Evolutionary conservation across 2,329 filamentous ascomycete genomes (phyloP), one percentile per base, ranked within the genome.

Genomic region (Talaromyces atroroseus): DNA sequence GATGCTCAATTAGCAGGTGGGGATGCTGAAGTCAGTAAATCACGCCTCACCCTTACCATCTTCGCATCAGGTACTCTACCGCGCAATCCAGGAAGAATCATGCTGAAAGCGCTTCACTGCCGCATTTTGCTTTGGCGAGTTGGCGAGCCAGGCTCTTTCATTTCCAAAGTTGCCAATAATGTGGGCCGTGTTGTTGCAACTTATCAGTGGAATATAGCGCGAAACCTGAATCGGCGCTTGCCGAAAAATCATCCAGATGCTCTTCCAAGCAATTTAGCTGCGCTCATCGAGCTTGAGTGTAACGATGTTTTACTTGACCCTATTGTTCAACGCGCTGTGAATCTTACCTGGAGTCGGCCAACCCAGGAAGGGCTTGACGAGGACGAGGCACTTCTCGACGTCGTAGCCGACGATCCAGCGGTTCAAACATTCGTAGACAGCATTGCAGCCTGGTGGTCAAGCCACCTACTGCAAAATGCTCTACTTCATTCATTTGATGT

Each of bases 1-100:
- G 92, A 97, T 71, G 91, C 92, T 24, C 92, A 96, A 70, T 80
- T 97, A 20, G 90, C 90, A 10, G 92, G 92, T 44, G 92, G 92
- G 14, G 92, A 96, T 71, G 82, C 87, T 8, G 89, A 95, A 69
- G 88, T 96, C 63, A 95, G 88, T 77, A 91, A 88, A 71, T 91
- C 89, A 70, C 85, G 92, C 50, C 79, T 96, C 32, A 83, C 92
- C 0, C 78, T 96, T 50, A 96, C 92, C 0, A 80, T 96, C 24
- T 86, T 96, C 65, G 91, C 92, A 8, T 95, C 92, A 1, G 87
- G 87, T 23, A 96, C 92, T 0, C 78, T 96, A 1, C 91, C 92
- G 11, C 85, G 90, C 58, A 94, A 89, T 0, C 90, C 92, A 1
- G 80, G 82, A 49, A 82, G 90, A 45, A 80, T 96, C 54, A 96